Evolutionary conservation across 2,329 filamentous ascomycete species (phyloP).

Genomic region (Ophiobolus disseminans): DNA sequence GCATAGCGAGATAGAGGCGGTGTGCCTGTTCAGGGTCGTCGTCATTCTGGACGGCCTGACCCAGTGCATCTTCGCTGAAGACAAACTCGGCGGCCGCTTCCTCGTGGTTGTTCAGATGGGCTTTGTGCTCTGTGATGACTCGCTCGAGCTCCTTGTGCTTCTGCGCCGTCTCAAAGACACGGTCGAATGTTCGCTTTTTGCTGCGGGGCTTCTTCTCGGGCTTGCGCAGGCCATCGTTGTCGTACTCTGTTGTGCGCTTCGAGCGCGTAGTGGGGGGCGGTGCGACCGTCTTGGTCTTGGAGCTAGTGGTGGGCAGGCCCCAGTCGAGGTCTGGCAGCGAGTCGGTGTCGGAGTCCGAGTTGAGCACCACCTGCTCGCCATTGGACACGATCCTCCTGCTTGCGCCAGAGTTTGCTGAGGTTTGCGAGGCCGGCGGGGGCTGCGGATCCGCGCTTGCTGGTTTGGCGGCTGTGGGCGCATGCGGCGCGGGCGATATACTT

Average conservation of each 20-base stretch:
- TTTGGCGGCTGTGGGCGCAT: slow-evolving; percentile 7
- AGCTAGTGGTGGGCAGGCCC: slow-evolving; percentile 15
- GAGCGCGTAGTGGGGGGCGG: slow-evolving; percentile 15
- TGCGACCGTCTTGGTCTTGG: slow-evolving; percentile 16
- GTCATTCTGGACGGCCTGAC: slow-evolving; percentile 64
- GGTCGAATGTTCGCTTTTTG: slow-evolving; percentile 26
- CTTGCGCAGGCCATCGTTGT: slow-evolving; percentile 28
- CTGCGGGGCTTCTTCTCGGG: slow-evolving; percentile 24
- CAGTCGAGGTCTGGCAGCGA: slow-evolving; percentile 58
- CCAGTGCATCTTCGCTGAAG: slow-evolving; percentile 36
- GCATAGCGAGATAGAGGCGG: slow-evolving; percentile 64
- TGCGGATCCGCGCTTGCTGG: slow-evolving; percentile 4
- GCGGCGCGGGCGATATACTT: slow-evolving; percentile 7
- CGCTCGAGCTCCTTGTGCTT: slow-evolving; percentile 33
- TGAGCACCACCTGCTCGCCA: slow-evolving; percentile 60
- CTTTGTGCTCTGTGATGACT: slow-evolving; percentile 34
- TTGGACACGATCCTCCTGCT: slow-evolving; percentile 63
- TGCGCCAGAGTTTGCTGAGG: slow-evolving; percentile 34
- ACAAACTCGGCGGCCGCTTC: slow-evolving; percentile 15
- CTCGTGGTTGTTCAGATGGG: slow-evolving; percentile 30
- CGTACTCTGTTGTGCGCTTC: slow-evolving; percentile 15
- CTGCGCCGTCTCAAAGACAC: slow-evolving; percentile 33
- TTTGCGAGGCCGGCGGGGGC: slow-evolving; percentile 32
- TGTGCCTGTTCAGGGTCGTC: slow-evolving; percentile 70
- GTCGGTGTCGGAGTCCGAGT: slow-evolving; percentile 75